Evolutionary conservation across 208 protist genomes (phyloP), one percentile per base, ranked within the genome.

Genomic region (Polymyxa betae): DNA sequence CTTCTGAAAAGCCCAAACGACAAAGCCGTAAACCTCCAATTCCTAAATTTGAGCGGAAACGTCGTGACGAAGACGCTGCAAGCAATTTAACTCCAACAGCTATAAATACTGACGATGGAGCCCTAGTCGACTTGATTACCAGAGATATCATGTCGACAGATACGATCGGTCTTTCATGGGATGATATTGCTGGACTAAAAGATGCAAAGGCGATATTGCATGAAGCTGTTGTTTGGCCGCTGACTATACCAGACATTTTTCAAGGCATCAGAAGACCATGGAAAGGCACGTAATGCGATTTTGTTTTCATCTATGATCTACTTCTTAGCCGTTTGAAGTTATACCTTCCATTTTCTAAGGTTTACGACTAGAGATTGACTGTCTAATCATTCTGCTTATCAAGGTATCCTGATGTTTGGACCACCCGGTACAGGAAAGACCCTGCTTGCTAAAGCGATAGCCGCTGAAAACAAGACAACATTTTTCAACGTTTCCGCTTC

Each of bases 401-500:
- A 16, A 93, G 0, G 43, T 38, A 88, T 93, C 5, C 60, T 93
- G 0, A 90, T 93, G 46, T 93, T 91, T 35, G 92, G 92, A 16
- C 92, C 92, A 20, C 92, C 92, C 0, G 91, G 91, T 0, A 92
- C 88, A 29, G 91, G 91, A 0, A 92, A 92, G 90, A 96, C 96
- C 0, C 60, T 97, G 72, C 94, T 97, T 54, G 95, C 94, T 0
- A 96, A 96, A 92, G 95, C 95, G 20, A 93, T 97, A 77, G 95
- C 96, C 0, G 93, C 77, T 0, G 92, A 97, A 88, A 92, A 92
- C 32, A 90, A 93, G 5, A 91, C 94, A 0, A 95, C 92, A 0
- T 97, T 97, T 89, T 97, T 97, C 64, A 89, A 60, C 66, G 93
- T 97, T 29, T 95, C 93, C 10, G 92, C 96, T 16, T 95, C 94